These are phyloP conservation scores for Penicillium nucicola DNA, from an alignment of 495 filamentous ascomycete species.

Conservation along the genomic window DNA sequence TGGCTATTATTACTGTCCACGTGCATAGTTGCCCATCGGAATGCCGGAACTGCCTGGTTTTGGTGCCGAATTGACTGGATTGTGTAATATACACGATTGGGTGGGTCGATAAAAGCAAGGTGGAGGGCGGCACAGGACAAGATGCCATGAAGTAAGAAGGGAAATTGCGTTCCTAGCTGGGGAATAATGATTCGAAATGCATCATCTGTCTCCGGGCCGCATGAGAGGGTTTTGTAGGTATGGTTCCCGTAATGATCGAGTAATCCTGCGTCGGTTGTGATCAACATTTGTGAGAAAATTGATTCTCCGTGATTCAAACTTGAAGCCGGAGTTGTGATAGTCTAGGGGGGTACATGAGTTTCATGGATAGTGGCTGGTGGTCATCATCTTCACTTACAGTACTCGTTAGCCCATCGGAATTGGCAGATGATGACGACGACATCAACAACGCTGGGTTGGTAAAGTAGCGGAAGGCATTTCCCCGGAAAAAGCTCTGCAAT, in stretches of 20 bases:
- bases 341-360: background rate
- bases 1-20: slow-evolving; percentile 25
- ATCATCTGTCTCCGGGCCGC: slow-evolving; percentile 7
- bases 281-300: no score
- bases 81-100: slow-evolving; percentile 9
- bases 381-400: background rate
- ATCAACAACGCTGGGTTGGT: slow-evolving; percentile 7
- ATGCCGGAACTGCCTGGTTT: slow-evolving; percentile 27
- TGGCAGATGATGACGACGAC: background rate
- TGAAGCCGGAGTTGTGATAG: no score
- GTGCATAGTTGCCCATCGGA: slow-evolving; percentile 25
- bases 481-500: slow-evolving; percentile 29
- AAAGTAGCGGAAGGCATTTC: slow-evolving; percentile 26
- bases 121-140: slow-evolving; percentile 34
- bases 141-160: slow-evolving; percentile 34
- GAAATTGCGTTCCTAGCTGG: slow-evolving; percentile 13
- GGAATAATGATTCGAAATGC: slow-evolving; percentile 21
- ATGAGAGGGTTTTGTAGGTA: slow-evolving; percentile 11
- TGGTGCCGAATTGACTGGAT: slow-evolving; percentile 25
- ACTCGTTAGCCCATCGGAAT: background rate
- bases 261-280: slow-evolving; percentile 8
- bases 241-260: slow-evolving; percentile 17
- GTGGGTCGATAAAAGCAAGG: slow-evolving; percentile 18
- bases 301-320: no score
- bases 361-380: no score